Evolutionary conservation across 176 grass and related monocot species (phyloP).

Genomic region (Saccharum spontaneum): DNA sequence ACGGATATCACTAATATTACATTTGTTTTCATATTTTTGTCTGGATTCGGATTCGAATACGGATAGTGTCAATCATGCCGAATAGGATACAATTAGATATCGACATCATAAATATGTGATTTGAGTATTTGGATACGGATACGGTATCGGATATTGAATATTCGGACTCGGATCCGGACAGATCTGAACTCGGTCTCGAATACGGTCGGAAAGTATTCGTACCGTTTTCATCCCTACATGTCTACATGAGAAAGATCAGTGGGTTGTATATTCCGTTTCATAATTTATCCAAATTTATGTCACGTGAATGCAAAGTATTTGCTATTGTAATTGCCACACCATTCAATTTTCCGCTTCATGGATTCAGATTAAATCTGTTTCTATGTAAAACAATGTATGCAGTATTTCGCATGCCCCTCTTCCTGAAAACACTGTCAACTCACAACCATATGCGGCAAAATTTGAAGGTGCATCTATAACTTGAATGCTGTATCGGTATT

Average conservation of each 20-base stretch:
- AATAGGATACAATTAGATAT: too few relatives aligned
- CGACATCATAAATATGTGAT: too few relatives aligned
- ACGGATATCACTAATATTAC: too few relatives aligned
- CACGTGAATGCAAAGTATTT: background rate
- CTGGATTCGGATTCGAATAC: too few relatives aligned
- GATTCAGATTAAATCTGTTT: background rate
- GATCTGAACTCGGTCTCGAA: too few relatives aligned
- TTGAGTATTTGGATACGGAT: too few relatives aligned
- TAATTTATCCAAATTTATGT: background rate
- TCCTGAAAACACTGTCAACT: background rate
- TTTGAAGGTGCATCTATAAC: background rate
- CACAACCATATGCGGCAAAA: background rate
- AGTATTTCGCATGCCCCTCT: background rate
- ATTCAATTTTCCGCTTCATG: background rate
- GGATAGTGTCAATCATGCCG: too few relatives aligned
- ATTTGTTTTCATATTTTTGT: too few relatives aligned
- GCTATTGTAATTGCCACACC: background rate
- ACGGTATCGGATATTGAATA: too few relatives aligned
- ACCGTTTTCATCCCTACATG: background rate
- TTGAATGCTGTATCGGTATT: background rate
- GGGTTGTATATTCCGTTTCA: constrained; percentile 7
- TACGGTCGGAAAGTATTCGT: too few relatives aligned
- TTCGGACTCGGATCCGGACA: too few relatives aligned
- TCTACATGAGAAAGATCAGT: background rate
- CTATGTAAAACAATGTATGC: background rate